Evolutionary conservation across 2,329 filamentous ascomycete species (phyloP).

Genomic region (Arthroderma sp.): DNA sequence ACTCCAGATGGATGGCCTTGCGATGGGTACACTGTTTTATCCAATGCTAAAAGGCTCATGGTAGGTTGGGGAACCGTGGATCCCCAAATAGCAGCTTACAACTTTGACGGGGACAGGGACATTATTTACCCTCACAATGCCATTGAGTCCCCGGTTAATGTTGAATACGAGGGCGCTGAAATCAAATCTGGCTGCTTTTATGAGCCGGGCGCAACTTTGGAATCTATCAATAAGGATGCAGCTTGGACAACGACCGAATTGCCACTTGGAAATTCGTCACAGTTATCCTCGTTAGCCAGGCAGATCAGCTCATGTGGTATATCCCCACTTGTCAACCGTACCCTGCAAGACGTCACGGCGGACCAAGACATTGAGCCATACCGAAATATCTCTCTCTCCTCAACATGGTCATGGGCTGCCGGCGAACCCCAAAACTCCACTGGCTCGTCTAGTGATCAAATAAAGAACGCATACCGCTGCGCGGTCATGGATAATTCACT

Average conservation of each 20-base stretch:
- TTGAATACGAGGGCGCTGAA: conserved; percentile 27
- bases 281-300: conserved; percentile 22
- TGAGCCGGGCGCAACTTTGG: conserved; percentile 22
- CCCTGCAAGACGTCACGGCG: conserved; percentile 40
- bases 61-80: conserved; percentile 44
- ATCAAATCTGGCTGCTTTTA: conserved; percentile 44
- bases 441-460: conserved; percentile 13
- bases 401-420: conserved; percentile 48
- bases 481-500: conserved; percentile 39
- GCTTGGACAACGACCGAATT: conserved; percentile 38
- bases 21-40: conserved; percentile 45
- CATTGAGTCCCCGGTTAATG: conserved; percentile 25
- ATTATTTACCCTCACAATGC: conserved; percentile 40
- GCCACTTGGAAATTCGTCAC: conserved; percentile 14
- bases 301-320: conserved; percentile 45
- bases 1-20: conserved; percentile 52
- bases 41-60: conserved; percentile 40
- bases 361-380: conserved; percentile 35
- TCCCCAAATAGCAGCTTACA: conserved; percentile 43
- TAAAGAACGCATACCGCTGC: conserved; percentile 36
- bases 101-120: conserved; percentile 37
- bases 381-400: conserved; percentile 35
- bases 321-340: conserved; percentile 45
- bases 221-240: conserved; percentile 34
- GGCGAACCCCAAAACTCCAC: conserved; percentile 41